Evolutionary conservation across 495 filamentous ascomycete genomes (phyloP), one percentile per base, ranked within the genome.

Genomic region (Tuber indicum): DNA sequence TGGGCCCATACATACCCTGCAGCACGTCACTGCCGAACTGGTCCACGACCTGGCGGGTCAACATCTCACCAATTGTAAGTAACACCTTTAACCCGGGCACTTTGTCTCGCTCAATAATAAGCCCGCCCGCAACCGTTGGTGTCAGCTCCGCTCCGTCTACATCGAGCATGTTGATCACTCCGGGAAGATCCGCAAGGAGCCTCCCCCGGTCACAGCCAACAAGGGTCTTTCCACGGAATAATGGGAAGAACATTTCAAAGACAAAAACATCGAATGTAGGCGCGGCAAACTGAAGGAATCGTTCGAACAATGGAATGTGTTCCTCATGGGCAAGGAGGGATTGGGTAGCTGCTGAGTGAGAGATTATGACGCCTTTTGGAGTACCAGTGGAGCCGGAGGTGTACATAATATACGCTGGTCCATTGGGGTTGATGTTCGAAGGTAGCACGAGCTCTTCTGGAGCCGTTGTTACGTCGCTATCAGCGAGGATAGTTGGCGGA

Each of bases 191-290:
- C 73, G 90, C 88, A 42, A 96, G 87, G 85, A 95, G 88, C 6
- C 87, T 82, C 32, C 85, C 84, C 36, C 93, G 88, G 36, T 88
- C 86, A 74, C 91, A 91, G 71, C 88, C 89, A 69, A 94, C 89
- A 10, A 97, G 86, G 0, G 92, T 94, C 42, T 85, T 85, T 1
- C 92, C 91, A 72, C 92, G 86, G 72, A 89, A 89, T 1, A 93
- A 82, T 1, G 93, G 90, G 81, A 95, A 96, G 86, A 96, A 97
- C 10, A 94, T 92, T 82, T 97, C 93, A 76, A 96, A 96, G 0
- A 95, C 89, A 0, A 92, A 95, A 6, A 96, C 93, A 81, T 97
- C 93, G 79, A 97, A 97, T 0, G 92, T 95, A 0, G 93, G 92
- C 12, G 92, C 90, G 0, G 93, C 93, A 82, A 96, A 96, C 84